These are phyloP conservation scores for Odonthalia washingtoniensis DNA, from an alignment of 31 red algal species.

Conservation along the genomic window DNA sequence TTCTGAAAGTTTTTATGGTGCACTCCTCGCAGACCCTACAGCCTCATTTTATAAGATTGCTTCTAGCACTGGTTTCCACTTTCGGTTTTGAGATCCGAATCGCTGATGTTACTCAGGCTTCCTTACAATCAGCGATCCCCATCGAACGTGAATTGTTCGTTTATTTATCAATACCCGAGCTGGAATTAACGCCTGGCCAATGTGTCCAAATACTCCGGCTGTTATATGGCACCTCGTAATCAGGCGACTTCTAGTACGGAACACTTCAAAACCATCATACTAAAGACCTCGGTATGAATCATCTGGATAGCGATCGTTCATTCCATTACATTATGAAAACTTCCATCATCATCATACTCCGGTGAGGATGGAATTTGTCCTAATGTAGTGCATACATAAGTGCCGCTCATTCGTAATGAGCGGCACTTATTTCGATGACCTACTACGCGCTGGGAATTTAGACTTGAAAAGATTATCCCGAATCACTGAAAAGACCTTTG, in stretches of 20 bases:
- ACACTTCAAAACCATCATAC: slow-evolving; percentile 37
- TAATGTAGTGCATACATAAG: too few relatives aligned
- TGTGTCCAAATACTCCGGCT: slow-evolving; percentile 39
- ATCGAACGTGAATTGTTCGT: slow-evolving; percentile 47
- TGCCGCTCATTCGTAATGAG: too few relatives aligned
- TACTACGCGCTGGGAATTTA: not conserved
- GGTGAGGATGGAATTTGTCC: too few relatives aligned
- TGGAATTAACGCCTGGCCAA: too few relatives aligned
- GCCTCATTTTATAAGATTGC: slow-evolving; percentile 30
- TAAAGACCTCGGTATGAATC: slow-evolving; percentile 23
- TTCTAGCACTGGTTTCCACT: slow-evolving; percentile 24
- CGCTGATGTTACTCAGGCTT: slow-evolving; percentile 48
- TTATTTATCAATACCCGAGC: slow-evolving; percentile 16
- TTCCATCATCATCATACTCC: not conserved
- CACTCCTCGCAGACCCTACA: slow-evolving; percentile 41
- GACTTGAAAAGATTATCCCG: not conserved
- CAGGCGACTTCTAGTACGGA: slow-evolving; percentile 41
- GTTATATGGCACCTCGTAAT: slow-evolving; percentile 47
- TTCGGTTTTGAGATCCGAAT: slow-evolving; percentile 40
- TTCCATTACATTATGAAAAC: slow-evolving; percentile 1
- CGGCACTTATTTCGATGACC: slow-evolving; percentile 46
- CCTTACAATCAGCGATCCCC: slow-evolving; percentile 44
- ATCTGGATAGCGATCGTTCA: slow-evolving; percentile 34
- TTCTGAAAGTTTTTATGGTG: slow-evolving; percentile 44
- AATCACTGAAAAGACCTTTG: not conserved